These are phyloP conservation scores for Moesziomyces globuligerus DNA, from an alignment of 1,284 basidiomycete species.

Conservation along the genomic window DNA sequence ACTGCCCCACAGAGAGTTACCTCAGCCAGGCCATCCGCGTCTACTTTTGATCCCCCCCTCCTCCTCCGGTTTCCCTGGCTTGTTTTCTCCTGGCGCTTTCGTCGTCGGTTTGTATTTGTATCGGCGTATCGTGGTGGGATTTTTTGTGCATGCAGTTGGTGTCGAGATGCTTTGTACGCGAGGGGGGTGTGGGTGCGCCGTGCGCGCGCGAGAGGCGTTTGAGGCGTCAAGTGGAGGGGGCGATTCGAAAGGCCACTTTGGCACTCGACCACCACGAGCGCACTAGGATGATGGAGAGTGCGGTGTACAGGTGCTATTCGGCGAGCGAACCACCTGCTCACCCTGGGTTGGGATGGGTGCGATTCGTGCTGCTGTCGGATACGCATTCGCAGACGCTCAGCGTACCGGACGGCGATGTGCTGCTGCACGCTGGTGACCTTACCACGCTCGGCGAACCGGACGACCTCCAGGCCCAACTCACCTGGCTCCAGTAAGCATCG, in stretches of 20 bases:
- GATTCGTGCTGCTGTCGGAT: conserved; percentile 49
- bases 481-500: conserved; percentile 39
- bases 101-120: conserved; percentile 5
- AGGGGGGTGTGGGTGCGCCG: no score
- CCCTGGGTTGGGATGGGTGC: conserved; percentile 27
- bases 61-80: no score
- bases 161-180: no score
- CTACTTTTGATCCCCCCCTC: conserved; percentile 53
- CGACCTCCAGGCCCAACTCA: conserved; percentile 24
- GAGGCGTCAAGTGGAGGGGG: no score
- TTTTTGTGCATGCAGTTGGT: conserved; percentile 3
- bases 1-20: conserved; percentile 61
- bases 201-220: no score
- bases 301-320: conserved; percentile 27
- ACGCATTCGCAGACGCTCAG: conserved; percentile 35
- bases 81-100: background rate
- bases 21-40: conserved; percentile 54
- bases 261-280: no score
- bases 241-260: no score
- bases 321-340: conserved; percentile 19
- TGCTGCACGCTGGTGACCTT: conserved; percentile 50
- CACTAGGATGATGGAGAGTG: conserved; percentile 1
- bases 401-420: conserved; percentile 37
- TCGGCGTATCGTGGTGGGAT: background rate
- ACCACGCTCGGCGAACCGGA: conserved; percentile 32